A percentile compares a stretch with the other conserved stretches of the same genome.
These are phyloP conservation scores for Termitomyces sp. DNA, from an alignment of 768 basidiomycete genomes.

Conservation along the genomic window DNA sequence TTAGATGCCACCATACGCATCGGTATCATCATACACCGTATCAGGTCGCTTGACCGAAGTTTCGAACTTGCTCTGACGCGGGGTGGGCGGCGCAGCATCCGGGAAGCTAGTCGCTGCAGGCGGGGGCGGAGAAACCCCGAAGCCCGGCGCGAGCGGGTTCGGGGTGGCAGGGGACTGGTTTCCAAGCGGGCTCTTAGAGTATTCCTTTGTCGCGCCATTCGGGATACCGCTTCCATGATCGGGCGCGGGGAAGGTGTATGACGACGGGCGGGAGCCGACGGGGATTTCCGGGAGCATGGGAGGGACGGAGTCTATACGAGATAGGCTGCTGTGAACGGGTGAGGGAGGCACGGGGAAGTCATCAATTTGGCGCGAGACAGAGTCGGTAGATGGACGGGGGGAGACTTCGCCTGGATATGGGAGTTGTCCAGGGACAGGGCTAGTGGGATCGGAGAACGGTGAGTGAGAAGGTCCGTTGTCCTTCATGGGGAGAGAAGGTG, in stretches of 20 bases:
- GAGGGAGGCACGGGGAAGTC: conserved; percentile 41
- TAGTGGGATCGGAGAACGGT: conserved; percentile 24
- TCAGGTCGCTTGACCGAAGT: conserved; percentile 17
- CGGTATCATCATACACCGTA: conserved; percentile 23
- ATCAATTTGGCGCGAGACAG: conserved; percentile 24
- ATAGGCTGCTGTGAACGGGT: conserved; percentile 31
- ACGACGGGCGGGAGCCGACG: conserved; percentile 35
- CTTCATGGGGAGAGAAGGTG: conserved; percentile 12
- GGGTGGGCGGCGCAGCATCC: conserved; percentile 7
- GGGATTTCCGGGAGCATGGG: conserved; percentile 55
- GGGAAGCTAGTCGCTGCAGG: conserved; percentile 12
- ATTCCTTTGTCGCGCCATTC: conserved; percentile 11
- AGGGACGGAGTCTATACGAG: conserved; percentile 48
- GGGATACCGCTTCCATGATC: conserved; percentile 15
- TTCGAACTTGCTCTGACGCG: conserved; percentile 11
- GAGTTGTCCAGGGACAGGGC: neutral
- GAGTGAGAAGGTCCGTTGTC: conserved; percentile 9
- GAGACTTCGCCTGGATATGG: conserved; percentile 8
- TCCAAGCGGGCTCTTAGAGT: conserved; percentile 21
- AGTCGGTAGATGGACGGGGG: conserved; percentile 15
- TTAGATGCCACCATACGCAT: conserved; percentile 25
- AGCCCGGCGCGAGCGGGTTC: conserved; percentile 40
- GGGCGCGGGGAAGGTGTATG: conserved; percentile 15
- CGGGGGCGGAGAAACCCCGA: conserved; percentile 16
- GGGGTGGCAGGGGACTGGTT: conserved; percentile 36